A percentile compares a stretch with the other conserved stretches of the same genome.
Evolutionary conservation across 805 yeast genomes (phyloP).

Genomic region (Starmerella floricola): DNA sequence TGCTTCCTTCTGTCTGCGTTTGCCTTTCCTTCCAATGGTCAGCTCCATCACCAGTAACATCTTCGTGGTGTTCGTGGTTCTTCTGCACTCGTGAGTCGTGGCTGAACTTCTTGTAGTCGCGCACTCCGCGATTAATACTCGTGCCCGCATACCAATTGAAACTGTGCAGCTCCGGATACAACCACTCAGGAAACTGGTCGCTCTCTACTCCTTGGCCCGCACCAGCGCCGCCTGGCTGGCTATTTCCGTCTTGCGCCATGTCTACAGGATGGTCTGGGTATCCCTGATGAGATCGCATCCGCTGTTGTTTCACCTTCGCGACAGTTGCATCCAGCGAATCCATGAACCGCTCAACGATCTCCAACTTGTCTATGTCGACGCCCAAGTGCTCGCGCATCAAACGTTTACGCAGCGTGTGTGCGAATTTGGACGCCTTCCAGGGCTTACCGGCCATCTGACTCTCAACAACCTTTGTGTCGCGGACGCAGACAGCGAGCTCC

Average conservation of each 20-base stretch:
- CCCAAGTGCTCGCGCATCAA: constrained; percentile 96
- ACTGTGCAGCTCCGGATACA: constrained; percentile 31
- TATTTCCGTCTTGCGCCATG: too few relatives aligned
- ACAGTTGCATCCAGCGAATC: constrained; percentile 12
- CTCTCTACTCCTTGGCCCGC: background rate
- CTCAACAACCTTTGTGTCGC: constrained; percentile 49
- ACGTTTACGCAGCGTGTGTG: constrained; percentile 77
- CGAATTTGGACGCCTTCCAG: constrained; percentile 72
- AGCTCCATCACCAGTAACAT: constrained; percentile 63
- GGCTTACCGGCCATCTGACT: constrained; percentile 71
- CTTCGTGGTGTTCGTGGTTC: constrained; percentile 50
- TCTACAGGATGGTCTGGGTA: too few relatives aligned
- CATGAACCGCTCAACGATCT: constrained; percentile 21
- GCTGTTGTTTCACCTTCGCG: background rate
- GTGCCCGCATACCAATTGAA: constrained; percentile 80
- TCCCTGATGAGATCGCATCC: background rate
- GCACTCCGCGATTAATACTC: constrained; percentile 67
- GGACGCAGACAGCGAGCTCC: constrained; percentile 77
- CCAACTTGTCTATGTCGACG: constrained; percentile 40
- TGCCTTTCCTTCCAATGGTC: constrained; percentile 44
- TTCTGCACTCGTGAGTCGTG: constrained; percentile 70
- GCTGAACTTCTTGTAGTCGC: constrained; percentile 72
- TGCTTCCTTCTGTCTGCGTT: constrained; percentile 27
- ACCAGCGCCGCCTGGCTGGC: background rate
- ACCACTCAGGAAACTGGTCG: constrained; percentile 18